Percentiles rank a stretch among this genome's conserved stretches.
Conservation (phyloP, 148 eudicot genomes). For the Dysphania ambrosioides region DNA sequence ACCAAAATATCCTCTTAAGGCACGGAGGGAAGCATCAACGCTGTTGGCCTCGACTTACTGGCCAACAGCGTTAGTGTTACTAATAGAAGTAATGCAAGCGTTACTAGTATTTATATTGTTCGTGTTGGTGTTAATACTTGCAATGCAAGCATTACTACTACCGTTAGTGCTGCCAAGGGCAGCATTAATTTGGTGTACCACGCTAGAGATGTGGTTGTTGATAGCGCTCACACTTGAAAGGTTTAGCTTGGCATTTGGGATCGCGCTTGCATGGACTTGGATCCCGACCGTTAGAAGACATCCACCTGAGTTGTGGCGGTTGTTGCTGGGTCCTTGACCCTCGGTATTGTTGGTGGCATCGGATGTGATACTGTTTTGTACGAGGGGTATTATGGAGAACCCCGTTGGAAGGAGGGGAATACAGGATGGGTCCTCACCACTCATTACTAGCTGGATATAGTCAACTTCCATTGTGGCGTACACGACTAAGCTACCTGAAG, state of each 20-base stretch:
- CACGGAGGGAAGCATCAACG: neutral
- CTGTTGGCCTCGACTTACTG: neutral
- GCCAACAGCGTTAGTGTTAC: conserved; percentile 4
- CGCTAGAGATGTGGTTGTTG: conserved; percentile 64
- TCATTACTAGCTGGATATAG: conserved; percentile 75
- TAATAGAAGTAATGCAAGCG: conserved; percentile 16
- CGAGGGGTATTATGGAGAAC: conserved; percentile 60
- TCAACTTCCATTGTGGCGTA: conserved; percentile 85
- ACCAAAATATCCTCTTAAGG: conserved; percentile 9
- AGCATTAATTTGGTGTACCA: conserved; percentile 64
- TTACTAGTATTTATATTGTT: neutral
- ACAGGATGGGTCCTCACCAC: conserved; percentile 75
- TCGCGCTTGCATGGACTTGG: conserved; percentile 75
- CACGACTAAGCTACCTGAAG: conserved; percentile 82
- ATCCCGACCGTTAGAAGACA: conserved; percentile 80
- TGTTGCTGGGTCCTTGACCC: neutral
- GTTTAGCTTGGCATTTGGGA: conserved; percentile 74
- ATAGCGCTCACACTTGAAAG: conserved; percentile 72
- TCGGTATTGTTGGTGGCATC: neutral
- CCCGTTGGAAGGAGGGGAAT: conserved; percentile 90
- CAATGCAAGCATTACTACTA: conserved; percentile 16
- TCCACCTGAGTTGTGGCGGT: conserved; percentile 28
- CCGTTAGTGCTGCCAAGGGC: conserved; percentile 35
- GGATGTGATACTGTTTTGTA: conserved; percentile 1
- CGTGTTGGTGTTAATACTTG: conserved; percentile 10